These are phyloP conservation scores for Cordyceps farinosa DNA, from an alignment of 2,329 filamentous ascomycete species.

Conservation along the genomic window DNA sequence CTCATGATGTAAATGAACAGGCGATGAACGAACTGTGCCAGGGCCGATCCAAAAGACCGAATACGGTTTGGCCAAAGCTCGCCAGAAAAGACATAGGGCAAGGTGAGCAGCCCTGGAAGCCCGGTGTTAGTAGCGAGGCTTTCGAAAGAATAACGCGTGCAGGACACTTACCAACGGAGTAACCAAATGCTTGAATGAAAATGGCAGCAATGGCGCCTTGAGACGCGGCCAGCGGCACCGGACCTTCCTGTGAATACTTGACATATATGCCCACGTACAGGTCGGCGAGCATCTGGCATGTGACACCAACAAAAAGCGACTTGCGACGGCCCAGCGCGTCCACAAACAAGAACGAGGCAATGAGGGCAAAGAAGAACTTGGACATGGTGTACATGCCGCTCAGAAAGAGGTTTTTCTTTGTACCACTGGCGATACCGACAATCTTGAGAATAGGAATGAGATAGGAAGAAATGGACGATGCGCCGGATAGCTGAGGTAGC, in stretches of 20 bases:
- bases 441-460: constrained; percentile 40
- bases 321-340: constrained; percentile 40
- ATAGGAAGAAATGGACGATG: constrained; percentile 42
- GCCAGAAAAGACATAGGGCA: constrained; percentile 43
- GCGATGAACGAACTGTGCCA: constrained; percentile 28
- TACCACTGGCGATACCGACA: constrained; percentile 31
- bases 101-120: constrained; percentile 31
- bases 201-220: constrained; percentile 41
- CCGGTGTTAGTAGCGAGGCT: neutral
- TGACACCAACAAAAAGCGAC: constrained; percentile 35
- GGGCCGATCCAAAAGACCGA: constrained; percentile 40
- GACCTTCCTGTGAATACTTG: constrained; percentile 29
- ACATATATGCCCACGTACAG: constrained; percentile 40
- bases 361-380: constrained; percentile 40
- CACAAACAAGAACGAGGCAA: constrained; percentile 42
- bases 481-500: constrained; percentile 42
- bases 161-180: constrained; percentile 30
- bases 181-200: constrained; percentile 45
- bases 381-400: constrained; percentile 41
- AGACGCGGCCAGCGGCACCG: constrained; percentile 28
- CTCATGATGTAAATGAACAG: constrained; percentile 33
- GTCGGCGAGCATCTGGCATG: constrained; percentile 38
- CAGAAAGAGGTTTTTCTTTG: constrained; percentile 34
- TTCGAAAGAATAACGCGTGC: too few relatives aligned
- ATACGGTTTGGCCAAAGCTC: constrained; percentile 45